Percentiles rank a stretch among this genome's conserved stretches.
phyloP scores from a whole-genome alignment of 768 basidiomycete genomes.

The Trametes cingulata region DNA sequence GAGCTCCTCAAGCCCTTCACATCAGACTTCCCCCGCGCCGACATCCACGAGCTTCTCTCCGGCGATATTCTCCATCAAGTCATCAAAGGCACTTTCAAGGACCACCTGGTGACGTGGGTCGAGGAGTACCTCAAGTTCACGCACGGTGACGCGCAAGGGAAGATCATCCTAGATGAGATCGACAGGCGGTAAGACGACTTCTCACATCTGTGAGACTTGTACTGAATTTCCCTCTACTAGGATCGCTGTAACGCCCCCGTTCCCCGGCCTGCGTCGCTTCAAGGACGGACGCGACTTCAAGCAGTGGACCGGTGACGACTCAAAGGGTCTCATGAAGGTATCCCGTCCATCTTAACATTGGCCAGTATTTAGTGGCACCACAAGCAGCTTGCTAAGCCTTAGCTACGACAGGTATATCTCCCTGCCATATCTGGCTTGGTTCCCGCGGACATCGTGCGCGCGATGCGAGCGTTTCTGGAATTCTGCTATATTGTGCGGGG shows the following conservation, averaged over 20 bases:
- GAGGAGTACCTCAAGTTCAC: constrained; percentile 22
- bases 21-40: constrained; percentile 21
- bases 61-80: constrained; percentile 23
- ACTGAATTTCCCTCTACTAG: neutral
- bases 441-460: constrained; percentile 10
- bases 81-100: constrained; percentile 18
- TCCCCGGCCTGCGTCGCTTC: constrained; percentile 19
- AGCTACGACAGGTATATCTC: constrained; percentile 22
- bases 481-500: constrained; percentile 23
- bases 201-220: neutral
- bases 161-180: constrained; percentile 19
- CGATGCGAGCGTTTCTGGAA: constrained; percentile 17
- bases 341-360: neutral
- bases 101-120: constrained; percentile 26
- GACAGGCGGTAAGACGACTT: constrained; percentile 7
- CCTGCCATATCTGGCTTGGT: constrained; percentile 21
- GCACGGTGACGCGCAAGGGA: neutral
- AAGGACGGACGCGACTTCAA: constrained; percentile 22
- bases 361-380: too few species aligned
- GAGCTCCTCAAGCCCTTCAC: constrained; percentile 22
- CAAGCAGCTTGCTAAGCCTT: neutral
- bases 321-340: constrained; percentile 28
- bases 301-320: constrained; percentile 27
- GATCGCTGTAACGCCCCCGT: constrained; percentile 18
- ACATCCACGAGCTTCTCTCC: constrained; percentile 25